Conservation (phyloP, 352 stramenopile species). For the Phytophthora palmivora region DNA sequence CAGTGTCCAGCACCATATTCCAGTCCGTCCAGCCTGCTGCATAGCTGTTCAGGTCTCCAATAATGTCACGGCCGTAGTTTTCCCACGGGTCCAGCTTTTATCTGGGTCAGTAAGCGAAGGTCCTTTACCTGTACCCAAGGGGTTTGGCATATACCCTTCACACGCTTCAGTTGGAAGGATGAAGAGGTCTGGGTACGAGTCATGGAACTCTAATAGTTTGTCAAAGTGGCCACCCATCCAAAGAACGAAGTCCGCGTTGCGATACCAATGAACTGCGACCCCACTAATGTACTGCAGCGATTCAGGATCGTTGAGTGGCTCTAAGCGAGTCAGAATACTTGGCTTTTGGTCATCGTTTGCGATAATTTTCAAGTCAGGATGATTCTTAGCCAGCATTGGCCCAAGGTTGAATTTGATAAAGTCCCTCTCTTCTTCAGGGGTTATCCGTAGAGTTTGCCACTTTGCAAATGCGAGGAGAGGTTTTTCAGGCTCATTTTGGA, state of each 20-base stretch:
- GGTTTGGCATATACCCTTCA: constrained; percentile 53
- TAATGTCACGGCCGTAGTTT: constrained; percentile 84
- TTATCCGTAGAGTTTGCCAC: too few relatives aligned
- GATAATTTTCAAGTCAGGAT: constrained; percentile 87
- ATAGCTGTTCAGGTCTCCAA: constrained; percentile 84
- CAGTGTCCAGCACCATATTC: constrained; percentile 89
- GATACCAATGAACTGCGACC: constrained; percentile 89
- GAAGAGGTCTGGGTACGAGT: constrained; percentile 69
- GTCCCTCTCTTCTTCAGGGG: too few relatives aligned
- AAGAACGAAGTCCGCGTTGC: constrained; percentile 62
- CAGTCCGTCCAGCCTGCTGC: constrained; percentile 86
- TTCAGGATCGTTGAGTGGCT: constrained; percentile 52
- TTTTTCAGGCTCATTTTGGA: too few relatives aligned
- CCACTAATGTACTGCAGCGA: constrained; percentile 76
- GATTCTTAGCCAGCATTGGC: constrained; percentile 61
- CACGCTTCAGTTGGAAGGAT: constrained; percentile 85
- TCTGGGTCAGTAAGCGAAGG: constrained; percentile 44
- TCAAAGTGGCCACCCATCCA: constrained; percentile 48
- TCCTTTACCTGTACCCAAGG: constrained; percentile 50
- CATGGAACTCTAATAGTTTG: constrained; percentile 49
- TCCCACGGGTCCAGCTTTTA: constrained; percentile 70
- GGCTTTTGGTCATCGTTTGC: constrained; percentile 88
- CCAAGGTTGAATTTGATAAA: constrained; percentile 84
- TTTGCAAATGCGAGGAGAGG: too few relatives aligned
- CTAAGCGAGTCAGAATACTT: constrained; percentile 46